A percentile compares a stretch with the other conserved stretches of the same genome.
Conservation (phyloP, 148 eudicot species). For the Silene latifolia region DNA sequence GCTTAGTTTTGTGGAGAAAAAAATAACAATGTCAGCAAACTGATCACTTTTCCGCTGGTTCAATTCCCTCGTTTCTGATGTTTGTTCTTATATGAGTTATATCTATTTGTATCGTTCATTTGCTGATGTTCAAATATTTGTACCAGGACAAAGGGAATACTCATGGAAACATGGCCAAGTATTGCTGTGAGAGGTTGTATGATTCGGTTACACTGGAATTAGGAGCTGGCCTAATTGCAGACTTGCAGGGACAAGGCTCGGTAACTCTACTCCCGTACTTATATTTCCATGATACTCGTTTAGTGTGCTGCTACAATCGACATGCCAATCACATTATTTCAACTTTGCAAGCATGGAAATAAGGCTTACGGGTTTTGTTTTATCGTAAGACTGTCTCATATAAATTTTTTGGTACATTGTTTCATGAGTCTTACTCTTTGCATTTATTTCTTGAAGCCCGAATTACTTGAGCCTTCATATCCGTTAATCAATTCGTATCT, state of each 20-base stretch:
- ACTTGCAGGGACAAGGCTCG: conserved; percentile 30
- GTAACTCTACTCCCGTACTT: conserved; percentile 19
- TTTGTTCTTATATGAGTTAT: neutral
- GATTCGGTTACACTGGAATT: conserved; percentile 49
- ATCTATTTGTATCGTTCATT: neutral
- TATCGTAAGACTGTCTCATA: too few species aligned
- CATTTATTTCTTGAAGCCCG: neutral
- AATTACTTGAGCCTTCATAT: neutral
- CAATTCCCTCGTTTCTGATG: neutral
- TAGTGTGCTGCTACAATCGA: too few species aligned
- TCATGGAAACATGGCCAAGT: conserved; percentile 48
- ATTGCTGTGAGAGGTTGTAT: conserved; percentile 71
- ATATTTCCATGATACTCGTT: conserved; percentile 13
- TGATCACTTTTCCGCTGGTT: neutral
- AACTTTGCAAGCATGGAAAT: too few species aligned
- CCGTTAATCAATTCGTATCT: neutral
- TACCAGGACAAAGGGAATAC: conserved; percentile 60
- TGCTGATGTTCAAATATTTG: conserved; percentile 7
- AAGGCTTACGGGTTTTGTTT: too few species aligned
- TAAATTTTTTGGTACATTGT: neutral
- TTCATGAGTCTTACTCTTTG: neutral
- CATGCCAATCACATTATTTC: too few species aligned
- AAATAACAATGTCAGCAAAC: conserved; percentile 62
- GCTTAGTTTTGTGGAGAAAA: conserved; percentile 44
- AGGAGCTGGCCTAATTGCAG: conserved; percentile 64